These are phyloP conservation scores for Lyophyllum decastes DNA, from an alignment of 768 basidiomycete species.

Conservation along the genomic window DNA sequence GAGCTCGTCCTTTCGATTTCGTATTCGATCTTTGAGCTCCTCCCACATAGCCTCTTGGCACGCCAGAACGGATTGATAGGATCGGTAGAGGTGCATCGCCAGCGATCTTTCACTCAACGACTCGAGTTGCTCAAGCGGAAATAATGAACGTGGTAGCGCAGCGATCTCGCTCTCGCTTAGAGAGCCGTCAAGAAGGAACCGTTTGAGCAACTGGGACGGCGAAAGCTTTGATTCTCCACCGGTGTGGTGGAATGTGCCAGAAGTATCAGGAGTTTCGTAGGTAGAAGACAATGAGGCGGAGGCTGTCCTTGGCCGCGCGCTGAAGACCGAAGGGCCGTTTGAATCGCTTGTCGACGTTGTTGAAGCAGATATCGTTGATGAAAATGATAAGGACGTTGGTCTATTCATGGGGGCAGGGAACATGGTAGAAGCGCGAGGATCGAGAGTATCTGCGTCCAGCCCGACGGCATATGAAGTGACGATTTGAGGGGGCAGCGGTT, in stretches of 20 bases:
- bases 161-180: conserved; percentile 42
- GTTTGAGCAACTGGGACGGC: conserved; percentile 28
- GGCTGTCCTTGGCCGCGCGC: conserved; percentile 25
- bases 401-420: conserved; percentile 37
- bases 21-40: conserved; percentile 61
- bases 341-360: conserved; percentile 33
- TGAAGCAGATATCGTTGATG: conserved; percentile 46
- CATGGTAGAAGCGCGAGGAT: conserved; percentile 35
- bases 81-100: conserved; percentile 70
- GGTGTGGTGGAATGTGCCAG: conserved; percentile 11
- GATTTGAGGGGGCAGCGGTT: conserved; percentile 51
- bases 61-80: conserved; percentile 62
- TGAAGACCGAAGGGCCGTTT: conserved; percentile 24
- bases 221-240: conserved; percentile 14
- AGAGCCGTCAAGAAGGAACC: conserved; percentile 49
- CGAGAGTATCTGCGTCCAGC: conserved; percentile 32
- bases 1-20: conserved; percentile 55
- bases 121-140: conserved; percentile 43
- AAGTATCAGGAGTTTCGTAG: conserved; percentile 22
- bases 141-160: conserved; percentile 34
- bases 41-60: conserved; percentile 82
- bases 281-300: conserved; percentile 35
- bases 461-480: conserved; percentile 39
- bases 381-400: conserved; percentile 53
- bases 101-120: conserved; percentile 58